Evolutionary conservation across 768 basidiomycete genomes (phyloP).

Genomic region (Symmetrospora coprosmae): DNA sequence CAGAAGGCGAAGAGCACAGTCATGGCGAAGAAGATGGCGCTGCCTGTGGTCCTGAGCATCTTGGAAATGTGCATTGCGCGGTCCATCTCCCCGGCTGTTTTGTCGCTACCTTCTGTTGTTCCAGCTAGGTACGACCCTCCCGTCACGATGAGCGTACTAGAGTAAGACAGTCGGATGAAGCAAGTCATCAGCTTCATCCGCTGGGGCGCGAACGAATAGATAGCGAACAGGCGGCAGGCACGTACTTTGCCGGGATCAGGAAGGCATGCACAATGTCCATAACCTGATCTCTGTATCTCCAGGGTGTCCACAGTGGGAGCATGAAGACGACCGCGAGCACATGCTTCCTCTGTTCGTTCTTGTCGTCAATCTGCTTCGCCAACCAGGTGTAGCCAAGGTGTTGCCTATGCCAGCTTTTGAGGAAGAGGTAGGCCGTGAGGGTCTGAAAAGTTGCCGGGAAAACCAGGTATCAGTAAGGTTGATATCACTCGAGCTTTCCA

Average conservation of each 20-base stretch:
- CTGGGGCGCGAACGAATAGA: neutral
- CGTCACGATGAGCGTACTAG: constrained; percentile 3
- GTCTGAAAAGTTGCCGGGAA: constrained; percentile 4
- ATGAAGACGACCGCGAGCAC: no score
- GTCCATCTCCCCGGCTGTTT: constrained; percentile 6
- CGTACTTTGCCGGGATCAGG: constrained; percentile 6
- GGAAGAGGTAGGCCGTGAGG: constrained; percentile 8
- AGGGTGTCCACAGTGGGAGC: no score
- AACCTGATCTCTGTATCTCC: no score
- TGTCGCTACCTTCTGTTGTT: constrained; percentile 14
- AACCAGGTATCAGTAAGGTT: constrained; percentile 4
- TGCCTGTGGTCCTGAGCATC: constrained; percentile 24
- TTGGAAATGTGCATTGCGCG: neutral
- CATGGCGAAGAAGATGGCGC: constrained; percentile 29
- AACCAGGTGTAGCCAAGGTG: constrained; percentile 10
- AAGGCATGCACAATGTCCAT: no score
- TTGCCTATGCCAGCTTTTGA: constrained; percentile 15
- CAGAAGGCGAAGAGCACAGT: constrained; percentile 23
- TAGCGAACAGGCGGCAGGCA: constrained; percentile 7
- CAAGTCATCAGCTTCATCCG: no score
- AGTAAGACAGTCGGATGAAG: no score
- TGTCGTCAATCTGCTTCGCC: no score
- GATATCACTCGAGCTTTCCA: neutral
- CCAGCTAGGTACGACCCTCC: constrained; percentile 18
- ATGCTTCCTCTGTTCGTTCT: no score